Evolutionary conservation across 208 protist genomes (phyloP).

Genomic region (Borovskyia barvae): DNA sequence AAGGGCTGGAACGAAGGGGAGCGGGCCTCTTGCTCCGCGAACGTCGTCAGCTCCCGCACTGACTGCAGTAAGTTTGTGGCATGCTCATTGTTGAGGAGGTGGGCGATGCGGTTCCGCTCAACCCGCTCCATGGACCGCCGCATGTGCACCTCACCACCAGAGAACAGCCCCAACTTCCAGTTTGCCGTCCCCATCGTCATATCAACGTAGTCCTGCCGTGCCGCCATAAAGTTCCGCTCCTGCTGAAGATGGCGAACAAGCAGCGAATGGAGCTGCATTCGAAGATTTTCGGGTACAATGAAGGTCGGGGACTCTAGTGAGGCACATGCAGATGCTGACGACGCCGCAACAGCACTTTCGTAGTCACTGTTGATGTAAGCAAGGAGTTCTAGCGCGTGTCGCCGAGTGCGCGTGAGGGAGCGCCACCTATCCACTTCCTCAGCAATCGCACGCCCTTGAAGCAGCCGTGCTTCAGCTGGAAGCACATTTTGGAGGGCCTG

Average conservation of each 20-base stretch:
- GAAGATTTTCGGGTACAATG: constrained; percentile 39
- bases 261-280: constrained; percentile 30
- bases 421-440: constrained; percentile 46
- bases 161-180: constrained; percentile 86
- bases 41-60: constrained; percentile 48
- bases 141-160: constrained; percentile 86
- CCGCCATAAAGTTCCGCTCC: constrained; percentile 32
- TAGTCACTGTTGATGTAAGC: constrained; percentile 53
- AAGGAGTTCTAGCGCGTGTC: constrained; percentile 53
- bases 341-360: neutral
- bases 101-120: constrained; percentile 72
- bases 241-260: constrained; percentile 38
- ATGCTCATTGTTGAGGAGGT: constrained; percentile 81
- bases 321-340: neutral
- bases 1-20: neutral
- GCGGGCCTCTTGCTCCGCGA: constrained; percentile 30
- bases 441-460: constrained; percentile 29
- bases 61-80: constrained; percentile 73
- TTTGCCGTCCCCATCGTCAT: constrained; percentile 77
- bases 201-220: constrained; percentile 69
- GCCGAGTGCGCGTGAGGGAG: constrained; percentile 31
- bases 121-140: constrained; percentile 79
- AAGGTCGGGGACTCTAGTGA: neutral
- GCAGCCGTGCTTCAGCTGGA: constrained; percentile 31
- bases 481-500: constrained; percentile 38